These are phyloP conservation scores for Fomitopsis palustris DNA, from an alignment of 1,284 basidiomycete species.

Conservation along the genomic window DNA sequence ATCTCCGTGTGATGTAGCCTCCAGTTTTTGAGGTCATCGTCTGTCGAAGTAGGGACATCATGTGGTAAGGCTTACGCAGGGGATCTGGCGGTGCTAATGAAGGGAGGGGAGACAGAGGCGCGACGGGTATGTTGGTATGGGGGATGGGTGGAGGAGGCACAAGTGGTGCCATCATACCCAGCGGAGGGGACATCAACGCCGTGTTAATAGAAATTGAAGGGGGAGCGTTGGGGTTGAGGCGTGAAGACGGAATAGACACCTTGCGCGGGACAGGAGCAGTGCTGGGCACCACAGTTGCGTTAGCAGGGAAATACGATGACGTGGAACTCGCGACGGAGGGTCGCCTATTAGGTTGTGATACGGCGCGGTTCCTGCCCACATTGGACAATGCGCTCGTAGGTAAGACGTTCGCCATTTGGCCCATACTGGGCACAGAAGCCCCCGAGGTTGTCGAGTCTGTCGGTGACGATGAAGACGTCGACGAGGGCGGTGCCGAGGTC, in stretches of 20 bases:
- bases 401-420: conserved; percentile 36
- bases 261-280: conserved; percentile 43
- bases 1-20: conserved; percentile 81
- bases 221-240: conserved; percentile 45
- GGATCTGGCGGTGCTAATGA: conserved; percentile 66
- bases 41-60: conserved; percentile 76
- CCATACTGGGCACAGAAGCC: conserved; percentile 36
- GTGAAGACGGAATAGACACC: conserved; percentile 52
- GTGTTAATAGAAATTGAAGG: conserved; percentile 50
- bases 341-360: conserved; percentile 66
- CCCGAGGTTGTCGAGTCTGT: conserved; percentile 50
- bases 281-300: conserved; percentile 30
- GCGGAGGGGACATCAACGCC: conserved; percentile 42
- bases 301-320: conserved; percentile 22
- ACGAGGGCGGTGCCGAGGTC: conserved; percentile 54
- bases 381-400: conserved; percentile 34
- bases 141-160: conserved; percentile 50
- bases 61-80: conserved; percentile 85
- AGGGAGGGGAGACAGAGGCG: conserved; percentile 73
- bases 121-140: conserved; percentile 57
- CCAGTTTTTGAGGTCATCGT: conserved; percentile 85
- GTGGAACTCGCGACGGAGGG: conserved; percentile 39
- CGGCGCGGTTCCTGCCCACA: conserved; percentile 49
- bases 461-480: conserved; percentile 47
- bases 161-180: conserved; percentile 32